phyloP scores from a whole-genome alignment of 805 yeast species.

The Komagataella phaffii region DNA sequence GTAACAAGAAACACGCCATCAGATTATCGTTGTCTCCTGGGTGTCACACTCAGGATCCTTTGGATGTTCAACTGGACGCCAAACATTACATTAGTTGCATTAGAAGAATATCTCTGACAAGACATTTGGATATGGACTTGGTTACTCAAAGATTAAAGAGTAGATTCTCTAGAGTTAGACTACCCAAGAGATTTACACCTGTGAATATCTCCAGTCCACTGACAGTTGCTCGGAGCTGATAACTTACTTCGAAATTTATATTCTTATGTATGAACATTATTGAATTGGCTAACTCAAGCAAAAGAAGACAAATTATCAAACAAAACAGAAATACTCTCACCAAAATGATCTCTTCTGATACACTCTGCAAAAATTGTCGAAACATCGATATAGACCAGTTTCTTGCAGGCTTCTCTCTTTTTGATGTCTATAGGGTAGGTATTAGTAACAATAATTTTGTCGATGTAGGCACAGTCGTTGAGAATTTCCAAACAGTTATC shows the following conservation, averaged over 20 bases:
- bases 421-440: constrained; percentile 80
- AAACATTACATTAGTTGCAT: constrained; percentile 95
- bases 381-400: constrained; percentile 81
- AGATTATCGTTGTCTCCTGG: constrained; percentile 93
- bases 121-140: constrained; percentile 86
- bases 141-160: constrained; percentile 71
- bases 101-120: constrained; percentile 78
- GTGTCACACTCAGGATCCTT: constrained; percentile 94
- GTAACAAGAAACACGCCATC: constrained; percentile 76
- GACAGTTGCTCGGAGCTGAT: constrained; percentile 7
- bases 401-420: constrained; percentile 41
- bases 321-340: constrained; percentile 88
- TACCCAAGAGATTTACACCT: constrained; percentile 87
- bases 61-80: constrained; percentile 91
- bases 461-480: constrained; percentile 69
- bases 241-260: background rate
- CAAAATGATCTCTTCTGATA: constrained; percentile 96
- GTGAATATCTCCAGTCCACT: constrained; percentile 72
- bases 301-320: constrained; percentile 72
- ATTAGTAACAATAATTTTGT: constrained; percentile 88
- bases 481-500: constrained; percentile 75
- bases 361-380: constrained; percentile 96
- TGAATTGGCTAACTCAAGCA: constrained; percentile 7
- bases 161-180: constrained; percentile 72
- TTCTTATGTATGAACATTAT: constrained; percentile 1